phyloP scores from a whole-genome alignment of 805 yeast genomes.

The Isabelozyma rhagii region DNA sequence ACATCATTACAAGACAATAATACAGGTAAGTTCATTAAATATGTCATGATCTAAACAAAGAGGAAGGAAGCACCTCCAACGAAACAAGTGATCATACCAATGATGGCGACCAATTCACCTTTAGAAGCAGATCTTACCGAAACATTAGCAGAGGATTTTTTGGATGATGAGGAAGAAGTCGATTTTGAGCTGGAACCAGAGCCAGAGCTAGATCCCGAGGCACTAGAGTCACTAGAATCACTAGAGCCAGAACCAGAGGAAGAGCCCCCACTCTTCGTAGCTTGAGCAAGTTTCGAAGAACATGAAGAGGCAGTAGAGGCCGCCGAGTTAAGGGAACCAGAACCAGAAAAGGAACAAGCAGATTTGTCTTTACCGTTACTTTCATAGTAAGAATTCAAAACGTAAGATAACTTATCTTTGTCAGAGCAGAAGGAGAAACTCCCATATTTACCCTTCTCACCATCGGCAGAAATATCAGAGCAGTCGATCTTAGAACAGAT shows the following conservation, averaged over 20 bases:
- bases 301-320: conserved; percentile 31
- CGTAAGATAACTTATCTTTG: conserved; percentile 62
- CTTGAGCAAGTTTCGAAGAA: conserved; percentile 18
- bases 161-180: conserved; percentile 21
- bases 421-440: conserved; percentile 68
- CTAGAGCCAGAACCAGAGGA: conserved; percentile 9
- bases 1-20: conserved; percentile 2
- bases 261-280: conserved; percentile 11
- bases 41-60: conserved; percentile 9
- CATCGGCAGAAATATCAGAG: conserved; percentile 59
- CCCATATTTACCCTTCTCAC: conserved; percentile 67
- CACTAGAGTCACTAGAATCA: conserved; percentile 17
- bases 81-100: conserved; percentile 33
- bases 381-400: conserved; percentile 60
- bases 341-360: conserved; percentile 71
- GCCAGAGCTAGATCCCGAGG: conserved; percentile 19
- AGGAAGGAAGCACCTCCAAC: conserved; percentile 44
- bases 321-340: conserved; percentile 45
- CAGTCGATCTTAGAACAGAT: conserved; percentile 63
- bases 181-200: conserved; percentile 16
- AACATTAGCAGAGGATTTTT: conserved; percentile 14
- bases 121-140: conserved; percentile 23
- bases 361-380: conserved; percentile 38
- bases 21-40: background rate
- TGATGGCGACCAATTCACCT: conserved; percentile 30